Conservation (phyloP, 2,329 filamentous ascomycete species). For the Aspergillus viridinutans region DNA sequence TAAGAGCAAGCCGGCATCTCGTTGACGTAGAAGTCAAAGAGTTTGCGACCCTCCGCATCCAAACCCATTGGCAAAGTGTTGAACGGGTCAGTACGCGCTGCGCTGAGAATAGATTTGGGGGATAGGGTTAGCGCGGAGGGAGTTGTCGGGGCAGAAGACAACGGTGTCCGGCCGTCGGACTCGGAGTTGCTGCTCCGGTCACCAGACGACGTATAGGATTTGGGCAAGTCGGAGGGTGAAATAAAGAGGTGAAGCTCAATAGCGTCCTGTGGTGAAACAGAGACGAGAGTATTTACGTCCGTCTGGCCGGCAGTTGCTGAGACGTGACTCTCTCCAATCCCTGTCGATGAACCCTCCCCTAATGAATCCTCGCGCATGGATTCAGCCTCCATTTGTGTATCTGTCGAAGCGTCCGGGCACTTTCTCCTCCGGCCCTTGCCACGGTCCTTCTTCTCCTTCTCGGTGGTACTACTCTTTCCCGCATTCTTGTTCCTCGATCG, state of each 20-base stretch:
- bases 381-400: neutral
- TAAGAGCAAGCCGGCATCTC: slow-evolving; percentile 39
- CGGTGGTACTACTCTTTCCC: neutral
- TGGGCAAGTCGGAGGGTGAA: neutral
- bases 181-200: slow-evolving; percentile 10
- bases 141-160: slow-evolving; percentile 14
- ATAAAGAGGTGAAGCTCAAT: neutral
- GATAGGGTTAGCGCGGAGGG: slow-evolving; percentile 17
- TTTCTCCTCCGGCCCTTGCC: neutral
- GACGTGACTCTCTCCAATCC: slow-evolving; percentile 1
- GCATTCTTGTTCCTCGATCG: slow-evolving; percentile 2
- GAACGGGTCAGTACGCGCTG: slow-evolving; percentile 37
- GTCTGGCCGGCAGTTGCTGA: neutral
- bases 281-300: neutral
- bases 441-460: neutral
- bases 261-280: neutral
- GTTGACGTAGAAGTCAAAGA: slow-evolving; percentile 41
- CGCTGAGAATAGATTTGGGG: slow-evolving; percentile 32
- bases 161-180: slow-evolving; percentile 8
- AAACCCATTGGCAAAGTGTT: slow-evolving; percentile 32
- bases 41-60: slow-evolving; percentile 25
- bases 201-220: slow-evolving; percentile 2
- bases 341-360: neutral
- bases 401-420: neutral
- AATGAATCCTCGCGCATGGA: neutral